Evolutionary conservation across 805 yeast species (phyloP), one percentile per base, ranked within the genome.

Genomic region (Cyberlindnera euphorbiiphila): DNA sequence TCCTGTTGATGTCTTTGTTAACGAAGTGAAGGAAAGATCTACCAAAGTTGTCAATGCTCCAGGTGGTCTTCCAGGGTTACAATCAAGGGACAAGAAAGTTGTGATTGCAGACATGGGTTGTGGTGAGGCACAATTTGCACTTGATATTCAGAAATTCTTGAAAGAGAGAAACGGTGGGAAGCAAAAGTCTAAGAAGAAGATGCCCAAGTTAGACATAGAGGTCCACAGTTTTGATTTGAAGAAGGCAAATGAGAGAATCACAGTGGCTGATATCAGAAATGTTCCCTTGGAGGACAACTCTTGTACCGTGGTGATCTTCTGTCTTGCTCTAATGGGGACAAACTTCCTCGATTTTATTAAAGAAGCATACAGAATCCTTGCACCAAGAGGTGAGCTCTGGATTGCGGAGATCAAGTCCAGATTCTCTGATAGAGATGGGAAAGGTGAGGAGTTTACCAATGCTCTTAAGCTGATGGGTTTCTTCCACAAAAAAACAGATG

Each of bases 81-180:
- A 57, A 7, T 6, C 19, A 5, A 52, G 51, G 13, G 56, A 56
- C 16, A 74, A 69, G 31, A 71, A 72, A 42, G 78, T 91, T 25
- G 87, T 84, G 4, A 74, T 93, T 42, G 97, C 98, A 0, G 98
- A 93, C 64, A 91, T 93, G 98, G 99, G 98, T 9, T 93, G 98
- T 61, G 99, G 98, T 39, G 98, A 93, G 61, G 98, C 98, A 0
- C 84, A 85, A 51, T 71, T 93, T 32, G 79, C 96, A 1, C 61
- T 69, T 26, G 85, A 87, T 50, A 71, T 85, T 34, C 67, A 67
- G 34, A 68, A 71, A 9, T 73, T 74, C 50, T 63, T 73, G 43
- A 63, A 64, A 34, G 52, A 56, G 16, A 52, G 50, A 42, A 60
- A 57, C 31, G 59, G 55, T 19, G 37, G 37, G 22, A 56, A 55